Conservation (phyloP, 2,329 filamentous ascomycete species). For the Sordariomycetes sp. region DNA sequence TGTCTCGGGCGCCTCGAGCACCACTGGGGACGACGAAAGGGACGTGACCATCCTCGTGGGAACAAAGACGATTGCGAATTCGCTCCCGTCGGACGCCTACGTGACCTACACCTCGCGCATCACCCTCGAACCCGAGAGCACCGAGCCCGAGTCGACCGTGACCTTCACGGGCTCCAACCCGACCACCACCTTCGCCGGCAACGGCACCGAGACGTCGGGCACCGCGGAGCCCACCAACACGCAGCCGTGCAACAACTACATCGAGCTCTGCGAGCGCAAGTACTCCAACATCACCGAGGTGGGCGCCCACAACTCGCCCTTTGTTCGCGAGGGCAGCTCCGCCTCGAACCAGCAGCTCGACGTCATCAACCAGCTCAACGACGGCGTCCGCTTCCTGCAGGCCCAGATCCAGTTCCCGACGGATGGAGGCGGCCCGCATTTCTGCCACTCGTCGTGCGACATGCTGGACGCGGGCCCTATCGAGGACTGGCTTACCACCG, state of each 20-base stretch:
- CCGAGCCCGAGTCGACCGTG: constrained; percentile 14
- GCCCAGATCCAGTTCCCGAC: constrained; percentile 47
- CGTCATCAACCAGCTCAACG: constrained; percentile 61
- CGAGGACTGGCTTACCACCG: constrained; percentile 54
- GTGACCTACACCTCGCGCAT: constrained; percentile 26
- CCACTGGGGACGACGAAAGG: not conserved
- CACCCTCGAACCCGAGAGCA: constrained; percentile 22
- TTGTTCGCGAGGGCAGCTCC: constrained; percentile 54
- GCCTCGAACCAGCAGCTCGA: constrained; percentile 61
- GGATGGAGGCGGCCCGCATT: constrained; percentile 45
- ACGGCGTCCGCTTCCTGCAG: constrained; percentile 56
- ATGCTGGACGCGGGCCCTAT: constrained; percentile 72
- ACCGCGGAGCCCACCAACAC: constrained; percentile 51
- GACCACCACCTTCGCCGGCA: constrained; percentile 25
- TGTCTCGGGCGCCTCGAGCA: not conserved
- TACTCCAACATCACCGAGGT: constrained; percentile 76
- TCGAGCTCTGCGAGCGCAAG: constrained; percentile 62
- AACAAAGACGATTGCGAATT: constrained; percentile 23
- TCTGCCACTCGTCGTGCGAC: constrained; percentile 77
- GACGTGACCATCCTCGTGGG: constrained; percentile 22
- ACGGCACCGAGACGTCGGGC: constrained; percentile 25
- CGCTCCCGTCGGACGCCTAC: constrained; percentile 28
- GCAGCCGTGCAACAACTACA: constrained; percentile 64
- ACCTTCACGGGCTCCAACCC: constrained; percentile 32
- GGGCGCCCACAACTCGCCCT: constrained; percentile 71